Evolutionary conservation across 768 basidiomycete genomes (phyloP).

Genomic region (Tricholomella constricta): DNA sequence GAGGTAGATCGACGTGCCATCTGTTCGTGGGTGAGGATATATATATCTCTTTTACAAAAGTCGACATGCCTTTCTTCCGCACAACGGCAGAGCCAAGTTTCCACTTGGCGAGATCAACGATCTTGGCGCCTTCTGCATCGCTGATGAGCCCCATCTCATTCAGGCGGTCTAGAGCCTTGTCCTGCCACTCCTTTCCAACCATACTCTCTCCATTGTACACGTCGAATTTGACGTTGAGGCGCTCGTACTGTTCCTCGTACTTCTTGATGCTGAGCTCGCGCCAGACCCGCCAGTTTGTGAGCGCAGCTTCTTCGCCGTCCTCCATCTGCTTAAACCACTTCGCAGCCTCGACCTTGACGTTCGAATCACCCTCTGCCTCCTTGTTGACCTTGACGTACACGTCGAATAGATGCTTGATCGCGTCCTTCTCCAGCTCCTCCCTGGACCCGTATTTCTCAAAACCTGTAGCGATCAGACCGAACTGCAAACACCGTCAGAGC

Average conservation of each 20-base stretch:
- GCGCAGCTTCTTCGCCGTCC: constrained; percentile 82
- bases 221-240: constrained; percentile 90
- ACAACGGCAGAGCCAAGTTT: constrained; percentile 92
- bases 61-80: constrained; percentile 71
- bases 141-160: constrained; percentile 74
- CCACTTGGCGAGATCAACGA: constrained; percentile 86
- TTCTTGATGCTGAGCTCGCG: constrained; percentile 88
- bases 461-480: constrained; percentile 87
- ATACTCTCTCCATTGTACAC: constrained; percentile 89
- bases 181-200: constrained; percentile 74
- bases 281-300: constrained; percentile 92
- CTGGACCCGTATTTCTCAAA: constrained; percentile 91
- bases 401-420: constrained; percentile 93
- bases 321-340: constrained; percentile 95
- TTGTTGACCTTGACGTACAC: constrained; percentile 94
- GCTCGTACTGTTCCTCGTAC: constrained; percentile 85
- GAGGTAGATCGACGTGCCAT: constrained; percentile 92
- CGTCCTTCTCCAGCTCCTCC: constrained; percentile 79
- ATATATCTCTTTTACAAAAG: background rate
- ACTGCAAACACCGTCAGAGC: constrained; percentile 43
- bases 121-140: constrained; percentile 78
- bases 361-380: constrained; percentile 72
- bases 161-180: constrained; percentile 66
- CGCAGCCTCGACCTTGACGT: constrained; percentile 76
- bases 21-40: constrained; percentile 36